A percentile compares a stretch with the other conserved stretches of the same genome.
Evolutionary conservation across 768 basidiomycete genomes (phyloP).

Genomic region (Amanita pseudoporphyria): DNA sequence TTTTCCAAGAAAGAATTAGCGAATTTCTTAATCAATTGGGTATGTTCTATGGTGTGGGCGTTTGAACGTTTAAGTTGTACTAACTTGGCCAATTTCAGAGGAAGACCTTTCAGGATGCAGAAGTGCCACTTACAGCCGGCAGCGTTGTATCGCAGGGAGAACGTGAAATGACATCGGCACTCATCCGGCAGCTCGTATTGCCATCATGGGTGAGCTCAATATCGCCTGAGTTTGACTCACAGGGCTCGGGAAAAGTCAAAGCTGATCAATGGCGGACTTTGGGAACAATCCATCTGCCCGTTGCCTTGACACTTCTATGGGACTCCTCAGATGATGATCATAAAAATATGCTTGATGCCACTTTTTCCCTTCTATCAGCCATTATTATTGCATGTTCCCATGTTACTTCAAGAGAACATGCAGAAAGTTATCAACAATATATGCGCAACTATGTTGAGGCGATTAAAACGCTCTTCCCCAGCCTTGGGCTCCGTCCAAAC

Average conservation of each 20-base stretch:
- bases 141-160: conserved; percentile 1
- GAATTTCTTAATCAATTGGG: conserved; percentile 7
- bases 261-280: conserved; percentile 26
- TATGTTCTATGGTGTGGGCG: not conserved
- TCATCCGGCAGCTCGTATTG: conserved; percentile 14
- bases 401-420: conserved; percentile 6
- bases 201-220: conserved; percentile 20
- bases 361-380: conserved; percentile 15
- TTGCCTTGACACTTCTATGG: conserved; percentile 24
- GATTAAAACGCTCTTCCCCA: conserved; percentile 2
- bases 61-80: not conserved
- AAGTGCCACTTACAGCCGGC: not conserved
- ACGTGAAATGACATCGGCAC: conserved; percentile 13
- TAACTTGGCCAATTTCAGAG: not conserved
- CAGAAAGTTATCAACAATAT: not conserved
- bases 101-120: not conserved
- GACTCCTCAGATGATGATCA: conserved; percentile 9
- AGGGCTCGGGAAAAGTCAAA: conserved; percentile 23
- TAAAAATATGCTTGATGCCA: conserved; percentile 15
- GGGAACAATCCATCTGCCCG: conserved; percentile 21
- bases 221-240: conserved; percentile 19
- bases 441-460: conserved; percentile 1
- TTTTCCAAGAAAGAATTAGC: conserved; percentile 4
- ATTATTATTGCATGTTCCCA: conserved; percentile 11
- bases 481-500: conserved; percentile 15